These are phyloP conservation scores for Anthracocystis setariae DNA, from an alignment of 1,284 basidiomycete species.

Conservation along the genomic window DNA sequence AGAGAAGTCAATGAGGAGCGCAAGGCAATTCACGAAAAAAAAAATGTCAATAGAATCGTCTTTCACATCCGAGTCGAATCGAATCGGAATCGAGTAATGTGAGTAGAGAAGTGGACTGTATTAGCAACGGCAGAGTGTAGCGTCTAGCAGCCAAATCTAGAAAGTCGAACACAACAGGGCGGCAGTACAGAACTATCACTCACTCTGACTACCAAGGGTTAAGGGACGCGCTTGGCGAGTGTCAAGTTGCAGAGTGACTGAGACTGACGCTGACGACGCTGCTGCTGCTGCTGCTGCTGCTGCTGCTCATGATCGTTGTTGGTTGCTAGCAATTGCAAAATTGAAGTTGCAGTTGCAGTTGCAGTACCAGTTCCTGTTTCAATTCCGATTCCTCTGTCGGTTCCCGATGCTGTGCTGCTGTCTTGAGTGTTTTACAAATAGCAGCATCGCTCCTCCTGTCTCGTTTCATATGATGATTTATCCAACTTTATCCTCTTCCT, in stretches of 20 bases:
- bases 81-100: no score
- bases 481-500: background rate
- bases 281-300: background rate
- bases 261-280: background rate
- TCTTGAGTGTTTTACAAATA: conserved; percentile 4
- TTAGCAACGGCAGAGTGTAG: no score
- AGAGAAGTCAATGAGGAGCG: no score
- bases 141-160: background rate
- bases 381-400: no score
- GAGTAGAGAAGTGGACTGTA: background rate
- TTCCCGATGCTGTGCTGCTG: background rate
- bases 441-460: background rate
- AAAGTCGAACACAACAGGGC: background rate
- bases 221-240: background rate
- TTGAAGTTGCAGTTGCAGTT: no score
- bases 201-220: no score
- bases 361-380: background rate
- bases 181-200: background rate
- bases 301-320: conserved; percentile 2
- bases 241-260: background rate
- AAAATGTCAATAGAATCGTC: no score
- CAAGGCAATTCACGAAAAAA: no score
- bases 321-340: no score
- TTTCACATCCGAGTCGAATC: no score
- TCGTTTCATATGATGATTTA: background rate